Evolutionary conservation across 2,329 filamentous ascomycete species (phyloP), one percentile per base, ranked within the genome.

Genomic region (Aspergillus amoenus): DNA sequence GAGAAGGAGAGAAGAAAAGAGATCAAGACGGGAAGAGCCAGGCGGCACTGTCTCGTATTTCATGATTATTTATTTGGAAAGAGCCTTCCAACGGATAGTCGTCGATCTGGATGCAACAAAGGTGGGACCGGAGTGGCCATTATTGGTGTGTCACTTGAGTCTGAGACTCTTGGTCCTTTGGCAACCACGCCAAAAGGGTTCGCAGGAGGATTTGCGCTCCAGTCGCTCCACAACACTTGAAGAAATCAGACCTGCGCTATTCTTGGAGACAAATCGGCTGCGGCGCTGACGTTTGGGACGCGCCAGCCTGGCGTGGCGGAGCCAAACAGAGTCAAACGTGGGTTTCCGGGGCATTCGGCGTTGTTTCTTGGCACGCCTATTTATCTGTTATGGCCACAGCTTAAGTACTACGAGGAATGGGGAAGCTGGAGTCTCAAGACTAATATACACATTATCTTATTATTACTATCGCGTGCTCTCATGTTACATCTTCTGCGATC

Each of bases 291-390:
- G 55, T 54, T 47, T 57, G 37, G 55, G 55, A 57, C 55, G 39
- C 55, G 55, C 55, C 55, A 54, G 55, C 50, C 21, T 57, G 27
- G 41, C 39, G 50, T 57, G 55, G 55, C 55, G 45, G 55, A 57
- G 55, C 45, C 46, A 46, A 50, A 45, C 30, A 41, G 22, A 30
- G 27, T 11, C 27, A 30, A 9, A 30, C 27, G 27, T 30, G 9
- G 27, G 12, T 53, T 53, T 40, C 51, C 43, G 9, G 30, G 51
- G 43, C 43, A 44, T 18, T 30, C 32, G 39, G 43, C 48, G 48
- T 47, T 48, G 15, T 51, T 50, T 39, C 56, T 52, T 58, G 57
- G 49, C 44, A 47, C 11, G 13, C 18, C n/a, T 34, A 44, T 30
- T 30, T 30, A 30, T 30, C 27, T 30, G 27, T 4, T 11, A 8